Base-by-base conservation (phyloP, 2,329 filamentous ascomycete species). In the Thermoascus crustaceus region DNA sequence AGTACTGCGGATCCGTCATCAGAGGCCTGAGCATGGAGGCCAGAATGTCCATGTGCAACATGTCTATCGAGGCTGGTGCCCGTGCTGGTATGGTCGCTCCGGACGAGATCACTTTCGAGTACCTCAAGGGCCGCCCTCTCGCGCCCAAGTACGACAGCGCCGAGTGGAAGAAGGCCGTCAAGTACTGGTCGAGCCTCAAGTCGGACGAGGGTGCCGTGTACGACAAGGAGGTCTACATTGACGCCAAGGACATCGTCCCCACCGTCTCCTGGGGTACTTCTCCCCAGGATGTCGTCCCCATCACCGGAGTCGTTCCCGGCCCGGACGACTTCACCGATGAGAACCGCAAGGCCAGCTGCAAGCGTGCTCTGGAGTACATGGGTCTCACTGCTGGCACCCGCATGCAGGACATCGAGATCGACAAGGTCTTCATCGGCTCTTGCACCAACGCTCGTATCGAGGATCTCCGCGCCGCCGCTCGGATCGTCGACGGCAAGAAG, bases 21-120 rank as follows among this genome's bases (percentile, higher is more conserved):
- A 80, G 86, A 49, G 68, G 66, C 42, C 72, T 96, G 51, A 94
- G 85, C 64, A 94, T 98, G 77, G 91, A 96, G 66, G 91, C 89
- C 27, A 80, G 91, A 49, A 96, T 98, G 91, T 95, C 88, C 44
- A 94, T 98, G 60, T 96, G 91, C 72, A 98, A 98, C 71, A 96
- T 96, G 91, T 87, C 88, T 9, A 95, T 96, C 50, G 91, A 98
- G 71, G 91, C 75, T 49, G 91, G 91, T 64, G 91, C 91, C 31
- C 77, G 91, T 66, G 89, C 89, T 41, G 91, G 91, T 48, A 94
- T 98, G 87, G 81, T 98, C 40, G 91, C 91, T 7, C 91, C 91
- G 4, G 91, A 98, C 55, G 82, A 95, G 56, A 83, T 72, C 39
- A 96, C 91, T 18, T 94, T 94, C 51, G 85, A 94, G 48, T 98